Base-by-base conservation (phyloP, 257 asterid genomes). In the Nicotiana undulata region DNA sequence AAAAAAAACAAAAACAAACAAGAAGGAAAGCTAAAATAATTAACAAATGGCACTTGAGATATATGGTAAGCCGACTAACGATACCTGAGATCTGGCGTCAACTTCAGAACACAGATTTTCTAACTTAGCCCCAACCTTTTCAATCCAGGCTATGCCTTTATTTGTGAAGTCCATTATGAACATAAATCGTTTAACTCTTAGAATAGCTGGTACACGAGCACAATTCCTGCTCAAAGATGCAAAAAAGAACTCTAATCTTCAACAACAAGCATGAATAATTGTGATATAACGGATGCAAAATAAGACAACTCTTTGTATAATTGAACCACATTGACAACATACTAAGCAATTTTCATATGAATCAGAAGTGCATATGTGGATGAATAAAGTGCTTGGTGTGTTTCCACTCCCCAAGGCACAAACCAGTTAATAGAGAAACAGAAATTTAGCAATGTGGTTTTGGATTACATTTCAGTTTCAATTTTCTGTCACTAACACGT, bases 21-120 rank as follows among this genome's bases (percentile, higher is more conserved):
- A 24, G 51, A 49, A 68, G 56, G 29, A 68, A 40, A 68, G 7
- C 20, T 40, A 20, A 20, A 40, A n/a, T n/a, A 68, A 40, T 55
- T 15, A 74, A 70, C 53, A 22, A 63, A 80, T n/a, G 68, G 26
- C 63, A 64, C 74, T 55, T 40, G 26, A 63, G 46, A 59, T 18
- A 18, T 17, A 29, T 60, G 15, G 13, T 24, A 34, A 46, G 49
- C 58, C 34, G 58, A 22, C 26, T 58, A 24, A 67, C 31, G 76
- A 32, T 84, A 84, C 87, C 87, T 67, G 65, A 78, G 81, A 76
- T 60, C 32, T 51, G 40, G 11, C 60, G 46, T 84, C 84, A 51
- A 81, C 60, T 17, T 82, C 81, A n/a, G 77, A 18, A 84, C 24
- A 59, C n/a, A 84, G 66, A 59, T 37, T 81, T 24, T 55, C 87